Conservation (phyloP, 257 asterid species). For the Eustoma russellianum region DNA sequence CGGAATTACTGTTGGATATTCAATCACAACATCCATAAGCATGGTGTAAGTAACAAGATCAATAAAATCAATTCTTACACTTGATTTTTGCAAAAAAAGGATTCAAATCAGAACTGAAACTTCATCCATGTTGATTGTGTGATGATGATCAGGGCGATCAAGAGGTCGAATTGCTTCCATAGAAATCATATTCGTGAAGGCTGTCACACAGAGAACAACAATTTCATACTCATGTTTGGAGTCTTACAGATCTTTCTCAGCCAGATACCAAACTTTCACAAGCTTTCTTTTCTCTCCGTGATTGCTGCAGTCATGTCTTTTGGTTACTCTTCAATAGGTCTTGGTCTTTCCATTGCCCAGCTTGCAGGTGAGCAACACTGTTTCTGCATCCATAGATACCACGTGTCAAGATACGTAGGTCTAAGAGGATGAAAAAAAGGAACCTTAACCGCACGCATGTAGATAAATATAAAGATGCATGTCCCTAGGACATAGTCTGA, state of each 20-base stretch:
- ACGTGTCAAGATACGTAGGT: too few species aligned
- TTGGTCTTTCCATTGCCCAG: slow-evolving; percentile 23
- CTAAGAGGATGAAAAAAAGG: too few species aligned
- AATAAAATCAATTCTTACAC: not conserved
- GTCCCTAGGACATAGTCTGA: too few species aligned
- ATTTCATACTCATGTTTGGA: slow-evolving; percentile 18
- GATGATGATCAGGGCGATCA: slow-evolving; percentile 17
- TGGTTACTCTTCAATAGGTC: slow-evolving; percentile 25
- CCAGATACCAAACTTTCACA: slow-evolving; percentile 27
- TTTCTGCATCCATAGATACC: not conserved
- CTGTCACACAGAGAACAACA: slow-evolving; percentile 21
- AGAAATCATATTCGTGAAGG: slow-evolving; percentile 7
- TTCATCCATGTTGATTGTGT: not conserved
- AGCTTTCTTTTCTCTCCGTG: slow-evolving; percentile 24
- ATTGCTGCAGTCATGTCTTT: slow-evolving; percentile 34
- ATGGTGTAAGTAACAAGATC: slow-evolving; percentile 18
- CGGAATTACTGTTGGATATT: slow-evolving; percentile 50
- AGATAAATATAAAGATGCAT: too few species aligned
- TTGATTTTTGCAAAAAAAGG: not conserved
- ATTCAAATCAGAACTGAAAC: not conserved
- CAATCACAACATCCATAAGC: slow-evolving; percentile 34
- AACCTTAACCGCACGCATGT: not conserved
- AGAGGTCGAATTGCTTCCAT: slow-evolving; percentile 28
- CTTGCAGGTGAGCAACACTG: slow-evolving; percentile 13
- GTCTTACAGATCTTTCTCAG: slow-evolving; percentile 17